Evolutionary conservation across 441 rosid species (phyloP).

Genomic region (Gossypium schwendimanii): DNA sequence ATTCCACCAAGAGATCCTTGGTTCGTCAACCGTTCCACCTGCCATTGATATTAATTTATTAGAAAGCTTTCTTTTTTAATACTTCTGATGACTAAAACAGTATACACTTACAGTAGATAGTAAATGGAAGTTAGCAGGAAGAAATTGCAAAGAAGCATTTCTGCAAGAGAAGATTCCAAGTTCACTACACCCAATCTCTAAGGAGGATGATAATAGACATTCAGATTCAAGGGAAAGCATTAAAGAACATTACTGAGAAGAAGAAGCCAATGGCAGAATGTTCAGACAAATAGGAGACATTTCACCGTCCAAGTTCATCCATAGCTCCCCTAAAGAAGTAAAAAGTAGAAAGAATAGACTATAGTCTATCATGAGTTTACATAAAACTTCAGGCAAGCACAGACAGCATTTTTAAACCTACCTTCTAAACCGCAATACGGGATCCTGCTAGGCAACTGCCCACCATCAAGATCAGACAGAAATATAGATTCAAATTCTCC

Average conservation of each 20-base stretch:
- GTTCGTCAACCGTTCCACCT: slow-evolving; percentile 77
- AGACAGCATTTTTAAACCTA: slow-evolving; percentile 18
- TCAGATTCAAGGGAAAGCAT: slow-evolving; percentile 14
- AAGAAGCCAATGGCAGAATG: slow-evolving; percentile 63
- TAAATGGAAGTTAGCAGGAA: slow-evolving; percentile 67
- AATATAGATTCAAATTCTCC: slow-evolving; percentile 76
- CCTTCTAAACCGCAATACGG: slow-evolving; percentile 65
- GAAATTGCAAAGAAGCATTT: slow-evolving; percentile 52
- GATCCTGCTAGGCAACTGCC: slow-evolving; percentile 35
- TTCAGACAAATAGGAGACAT: slow-evolving; percentile 81
- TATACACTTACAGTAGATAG: slow-evolving; percentile 60
- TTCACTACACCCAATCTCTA: slow-evolving; percentile 17
- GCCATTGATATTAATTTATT: slow-evolving; percentile 14
- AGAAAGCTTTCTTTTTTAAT: slow-evolving; percentile 13
- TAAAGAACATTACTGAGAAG: slow-evolving; percentile 44
- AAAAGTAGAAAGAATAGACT: slow-evolving; percentile 19
- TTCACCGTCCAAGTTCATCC: slow-evolving; percentile 92
- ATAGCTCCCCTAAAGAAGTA: slow-evolving; percentile 59
- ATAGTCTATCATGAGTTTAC: background rate
- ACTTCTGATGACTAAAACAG: slow-evolving; percentile 20
- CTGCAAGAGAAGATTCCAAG: slow-evolving; percentile 36
- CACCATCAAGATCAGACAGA: slow-evolving; percentile 67
- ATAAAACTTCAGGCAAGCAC: slow-evolving; percentile 13
- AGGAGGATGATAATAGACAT: slow-evolving; percentile 12
- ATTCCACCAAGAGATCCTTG: slow-evolving; percentile 82